phyloP scores from a whole-genome alignment of 305 asterid species.

The Fraxinus angustifolia region DNA sequence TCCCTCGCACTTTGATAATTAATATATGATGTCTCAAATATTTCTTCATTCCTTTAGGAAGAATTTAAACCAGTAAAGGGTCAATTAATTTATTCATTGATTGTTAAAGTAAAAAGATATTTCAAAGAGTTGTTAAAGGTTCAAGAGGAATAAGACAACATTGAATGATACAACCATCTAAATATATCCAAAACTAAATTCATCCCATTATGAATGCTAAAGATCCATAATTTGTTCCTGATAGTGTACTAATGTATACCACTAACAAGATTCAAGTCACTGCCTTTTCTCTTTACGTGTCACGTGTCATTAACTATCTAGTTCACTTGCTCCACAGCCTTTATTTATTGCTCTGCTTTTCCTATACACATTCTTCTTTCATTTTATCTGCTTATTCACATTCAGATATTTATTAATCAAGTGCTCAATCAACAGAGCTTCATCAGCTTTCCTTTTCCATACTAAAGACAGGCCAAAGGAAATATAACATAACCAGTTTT shows the following conservation, averaged over 20 bases:
- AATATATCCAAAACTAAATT: neutral
- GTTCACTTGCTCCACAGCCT: neutral
- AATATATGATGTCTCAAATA: neutral
- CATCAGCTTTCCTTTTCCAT: neutral
- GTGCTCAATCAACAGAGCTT: neutral
- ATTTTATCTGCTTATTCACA: neutral
- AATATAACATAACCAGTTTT: neutral
- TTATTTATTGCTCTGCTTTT: neutral
- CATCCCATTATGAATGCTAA: neutral
- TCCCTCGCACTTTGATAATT: neutral
- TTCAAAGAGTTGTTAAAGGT: neutral
- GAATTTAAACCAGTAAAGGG: neutral
- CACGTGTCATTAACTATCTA: neutral
- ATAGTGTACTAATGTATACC: neutral
- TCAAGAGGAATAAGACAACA: neutral
- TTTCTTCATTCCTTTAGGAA: neutral
- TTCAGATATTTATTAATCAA: neutral
- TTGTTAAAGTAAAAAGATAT: neutral
- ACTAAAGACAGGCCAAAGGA: neutral
- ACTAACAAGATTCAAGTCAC: neutral
- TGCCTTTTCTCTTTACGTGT: neutral
- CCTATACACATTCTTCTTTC: neutral
- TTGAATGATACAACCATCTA: neutral
- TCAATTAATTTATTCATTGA: neutral
- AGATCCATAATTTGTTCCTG: neutral